Evolutionary conservation across 1,139 yeast genomes (phyloP).

Genomic region (Spathaspora sp.): DNA sequence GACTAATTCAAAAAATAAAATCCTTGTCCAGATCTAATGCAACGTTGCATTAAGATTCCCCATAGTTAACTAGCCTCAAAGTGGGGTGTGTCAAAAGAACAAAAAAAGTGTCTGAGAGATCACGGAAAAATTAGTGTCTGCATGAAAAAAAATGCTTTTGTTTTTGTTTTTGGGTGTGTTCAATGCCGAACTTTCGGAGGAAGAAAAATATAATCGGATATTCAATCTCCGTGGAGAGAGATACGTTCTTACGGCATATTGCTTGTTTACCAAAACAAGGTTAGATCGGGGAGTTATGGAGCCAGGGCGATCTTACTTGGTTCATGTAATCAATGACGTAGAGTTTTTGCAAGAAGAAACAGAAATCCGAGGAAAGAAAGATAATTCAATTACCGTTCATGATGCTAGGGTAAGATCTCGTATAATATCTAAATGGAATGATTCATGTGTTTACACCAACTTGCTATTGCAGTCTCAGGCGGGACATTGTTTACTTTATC

Average conservation of each 20-base stretch:
- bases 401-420: no score
- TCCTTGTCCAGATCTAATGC: conserved; percentile 4
- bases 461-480: no score
- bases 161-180: neutral
- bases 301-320: no score
- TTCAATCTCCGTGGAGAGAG: neutral
- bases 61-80: conserved; percentile 5
- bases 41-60: conserved; percentile 10
- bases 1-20: neutral
- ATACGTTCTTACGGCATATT: neutral
- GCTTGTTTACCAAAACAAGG: neutral
- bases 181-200: neutral
- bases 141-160: neutral
- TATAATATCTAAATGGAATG: no score
- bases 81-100: neutral
- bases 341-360: neutral
- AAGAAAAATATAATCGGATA: neutral
- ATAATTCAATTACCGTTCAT: no score
- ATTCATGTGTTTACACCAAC: no score
- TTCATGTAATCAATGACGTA: neutral
- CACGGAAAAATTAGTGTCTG: neutral
- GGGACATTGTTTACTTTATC: no score
- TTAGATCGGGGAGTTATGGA: neutral
- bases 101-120: neutral
- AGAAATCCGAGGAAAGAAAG: no score